phyloP scores from a whole-genome alignment of 192 early-diverging fungal genomes.

The Lobosporangium transversale region DNA sequence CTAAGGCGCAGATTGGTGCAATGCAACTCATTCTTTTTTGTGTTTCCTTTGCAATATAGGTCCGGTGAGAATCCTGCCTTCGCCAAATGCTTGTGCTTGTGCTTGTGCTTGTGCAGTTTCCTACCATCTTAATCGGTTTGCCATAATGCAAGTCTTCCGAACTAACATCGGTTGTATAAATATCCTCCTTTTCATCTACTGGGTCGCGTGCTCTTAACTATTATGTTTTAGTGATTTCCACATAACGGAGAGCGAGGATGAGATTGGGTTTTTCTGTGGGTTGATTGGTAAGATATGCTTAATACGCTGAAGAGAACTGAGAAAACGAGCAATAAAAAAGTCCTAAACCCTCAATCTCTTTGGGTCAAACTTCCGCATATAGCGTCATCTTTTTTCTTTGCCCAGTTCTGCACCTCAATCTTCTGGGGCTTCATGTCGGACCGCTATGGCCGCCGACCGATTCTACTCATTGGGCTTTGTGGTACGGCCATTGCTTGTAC shows the following conservation, averaged over 20 bases:
- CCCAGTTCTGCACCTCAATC: constrained; percentile 75
- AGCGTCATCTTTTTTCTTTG: constrained; percentile 76
- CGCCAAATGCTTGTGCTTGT: no score
- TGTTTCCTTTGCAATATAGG: constrained; percentile 3
- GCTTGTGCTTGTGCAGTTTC: no score
- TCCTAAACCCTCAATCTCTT: no score
- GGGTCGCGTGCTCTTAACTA: no score
- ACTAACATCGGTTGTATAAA: no score
- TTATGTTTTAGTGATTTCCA: constrained; percentile 76
- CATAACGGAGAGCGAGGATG: constrained; percentile 74
- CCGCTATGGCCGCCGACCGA: constrained; percentile 81
- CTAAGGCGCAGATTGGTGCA: background rate
- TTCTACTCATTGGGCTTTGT: constrained; percentile 80
- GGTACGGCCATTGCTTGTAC: constrained; percentile 77
- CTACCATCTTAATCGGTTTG: no score
- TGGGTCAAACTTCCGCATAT: no score
- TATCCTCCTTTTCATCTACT: no score
- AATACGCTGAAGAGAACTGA: background rate
- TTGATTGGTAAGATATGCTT: constrained; percentile 58
- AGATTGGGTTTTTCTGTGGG: constrained; percentile 86
- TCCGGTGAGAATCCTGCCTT: constrained; percentile 26
- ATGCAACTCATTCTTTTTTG: background rate
- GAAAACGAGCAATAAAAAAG: background rate
- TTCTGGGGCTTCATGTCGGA: constrained; percentile 83
- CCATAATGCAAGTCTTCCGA: no score